Conservation (phyloP, 2,329 filamentous ascomycete genomes). For the Davidsoniella virescens region DNA sequence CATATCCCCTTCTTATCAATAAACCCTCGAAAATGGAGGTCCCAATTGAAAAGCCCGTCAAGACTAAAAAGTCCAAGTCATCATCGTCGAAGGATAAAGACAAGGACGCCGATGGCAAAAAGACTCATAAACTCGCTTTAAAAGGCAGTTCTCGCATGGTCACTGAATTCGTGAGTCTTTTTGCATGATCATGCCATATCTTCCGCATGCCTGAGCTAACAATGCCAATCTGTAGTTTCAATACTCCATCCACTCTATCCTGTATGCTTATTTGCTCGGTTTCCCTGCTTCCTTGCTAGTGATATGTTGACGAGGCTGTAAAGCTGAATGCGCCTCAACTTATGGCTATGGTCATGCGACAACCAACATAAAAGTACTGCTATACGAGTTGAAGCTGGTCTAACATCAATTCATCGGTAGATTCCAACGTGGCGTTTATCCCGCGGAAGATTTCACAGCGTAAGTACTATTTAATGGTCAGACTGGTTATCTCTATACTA, state of each 20-base stretch:
- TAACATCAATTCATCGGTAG: slow-evolving; percentile 25
- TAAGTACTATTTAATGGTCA: slow-evolving; percentile 26
- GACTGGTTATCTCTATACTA: not conserved
- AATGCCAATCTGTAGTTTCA: slow-evolving; percentile 50
- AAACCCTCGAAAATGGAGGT: not conserved
- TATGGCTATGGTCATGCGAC: no score
- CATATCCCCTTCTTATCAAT: no score
- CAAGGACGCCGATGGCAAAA: slow-evolving; percentile 54
- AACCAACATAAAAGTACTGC: no score
- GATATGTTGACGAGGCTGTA: not conserved
- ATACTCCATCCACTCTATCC: slow-evolving; percentile 93
- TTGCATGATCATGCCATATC: not conserved
- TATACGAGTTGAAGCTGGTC: not conserved
- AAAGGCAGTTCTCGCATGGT: slow-evolving; percentile 76
- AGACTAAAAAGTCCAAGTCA: slow-evolving; percentile 8
- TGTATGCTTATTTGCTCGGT: slow-evolving; percentile 36
- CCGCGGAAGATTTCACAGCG: slow-evolving; percentile 92
- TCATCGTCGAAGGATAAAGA: slow-evolving; percentile 12
- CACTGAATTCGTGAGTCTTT: slow-evolving; percentile 69
- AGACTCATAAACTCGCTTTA: slow-evolving; percentile 85
- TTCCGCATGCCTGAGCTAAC: not conserved
- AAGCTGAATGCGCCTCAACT: not conserved
- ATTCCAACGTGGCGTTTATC: slow-evolving; percentile 75
- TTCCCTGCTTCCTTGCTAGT: no score
- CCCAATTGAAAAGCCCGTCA: slow-evolving; percentile 6